Evolutionary conservation across 202 grass and related monocot genomes (phyloP).

Genomic region (Dendrocalamus latiflorus): DNA sequence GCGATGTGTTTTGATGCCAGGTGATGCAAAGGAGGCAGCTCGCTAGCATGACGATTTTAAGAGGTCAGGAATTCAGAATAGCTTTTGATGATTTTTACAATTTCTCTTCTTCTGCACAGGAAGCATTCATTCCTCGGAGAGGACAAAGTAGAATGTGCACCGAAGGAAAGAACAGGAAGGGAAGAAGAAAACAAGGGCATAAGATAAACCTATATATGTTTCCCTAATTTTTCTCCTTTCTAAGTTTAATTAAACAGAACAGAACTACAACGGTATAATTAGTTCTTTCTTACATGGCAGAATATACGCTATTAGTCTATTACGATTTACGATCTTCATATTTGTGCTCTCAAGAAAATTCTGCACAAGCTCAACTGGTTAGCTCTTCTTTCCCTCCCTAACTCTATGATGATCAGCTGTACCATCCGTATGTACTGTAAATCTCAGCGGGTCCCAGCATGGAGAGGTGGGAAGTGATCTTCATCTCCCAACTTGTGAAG

Average conservation of each 20-base stretch:
- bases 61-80: neutral
- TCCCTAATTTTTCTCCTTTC: neutral
- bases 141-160: neutral
- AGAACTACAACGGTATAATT: conserved; percentile 22
- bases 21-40: neutral
- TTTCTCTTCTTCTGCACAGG: neutral
- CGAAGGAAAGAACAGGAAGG: neutral
- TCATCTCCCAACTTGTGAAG: conserved; percentile 62
- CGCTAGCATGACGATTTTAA: neutral
- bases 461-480: conserved; percentile 70
- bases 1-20: neutral
- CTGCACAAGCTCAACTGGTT: conserved; percentile 40
- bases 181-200: neutral
- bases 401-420: conserved; percentile 32
- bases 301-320: neutral
- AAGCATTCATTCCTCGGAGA: neutral
- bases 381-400: conserved; percentile 33
- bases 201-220: neutral
- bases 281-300: conserved; percentile 16
- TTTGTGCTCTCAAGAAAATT: conserved; percentile 13
- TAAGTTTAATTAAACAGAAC: conserved; percentile 3
- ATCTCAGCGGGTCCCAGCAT: conserved; percentile 22
- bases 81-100: neutral
- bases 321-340: neutral
- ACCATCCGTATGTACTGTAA: conserved; percentile 34